These are phyloP conservation scores for Phytophthora citricola DNA, from an alignment of 352 stramenopile species.

Conservation along the genomic window DNA sequence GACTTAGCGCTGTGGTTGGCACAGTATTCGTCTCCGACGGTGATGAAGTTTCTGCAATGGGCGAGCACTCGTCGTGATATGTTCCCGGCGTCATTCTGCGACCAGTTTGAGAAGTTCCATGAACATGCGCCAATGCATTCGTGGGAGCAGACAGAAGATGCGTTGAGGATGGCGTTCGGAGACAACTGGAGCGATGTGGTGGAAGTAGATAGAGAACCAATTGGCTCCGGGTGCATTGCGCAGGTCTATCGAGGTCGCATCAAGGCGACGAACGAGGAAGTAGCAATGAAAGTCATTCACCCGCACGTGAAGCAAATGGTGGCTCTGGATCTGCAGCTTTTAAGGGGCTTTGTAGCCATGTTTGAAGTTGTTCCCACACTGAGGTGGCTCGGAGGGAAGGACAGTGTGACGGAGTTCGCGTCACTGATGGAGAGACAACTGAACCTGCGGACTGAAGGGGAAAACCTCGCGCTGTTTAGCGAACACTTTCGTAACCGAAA, in stretches of 20 bases:
- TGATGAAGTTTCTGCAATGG: conserved; percentile 98
- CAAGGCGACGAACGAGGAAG: conserved; percentile 57
- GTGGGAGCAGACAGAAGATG: conserved; percentile 87
- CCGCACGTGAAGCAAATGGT: conserved; percentile 90
- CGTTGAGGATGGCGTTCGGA: conserved; percentile 87
- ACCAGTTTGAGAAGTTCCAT: conserved; percentile 92
- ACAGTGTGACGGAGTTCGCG: conserved; percentile 89
- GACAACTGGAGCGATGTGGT: conserved; percentile 73
- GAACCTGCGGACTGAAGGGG: conserved; percentile 90
- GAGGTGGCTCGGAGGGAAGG: conserved; percentile 70
- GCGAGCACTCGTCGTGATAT: conserved; percentile 94
- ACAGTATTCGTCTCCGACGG: conserved; percentile 82
- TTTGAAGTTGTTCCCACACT: conserved; percentile 73
- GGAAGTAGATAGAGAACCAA: conserved; percentile 63
- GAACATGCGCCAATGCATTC: conserved; percentile 88
- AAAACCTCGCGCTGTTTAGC: conserved; percentile 87
- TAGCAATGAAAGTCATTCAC: conserved; percentile 95
- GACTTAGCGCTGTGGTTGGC: conserved; percentile 64
- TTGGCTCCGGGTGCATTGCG: conserved; percentile 94
- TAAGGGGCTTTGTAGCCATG: conserved; percentile 66
- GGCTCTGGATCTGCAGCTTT: conserved; percentile 88
- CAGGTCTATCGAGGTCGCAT: conserved; percentile 94
- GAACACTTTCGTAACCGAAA: conserved; percentile 76
- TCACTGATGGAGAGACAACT: conserved; percentile 91
- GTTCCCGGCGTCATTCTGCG: conserved; percentile 91